Percentiles rank a stretch among this genome's conserved stretches.
Conservation (phyloP, 1,284 basidiomycete species). For the Tilletia setariae region DNA sequence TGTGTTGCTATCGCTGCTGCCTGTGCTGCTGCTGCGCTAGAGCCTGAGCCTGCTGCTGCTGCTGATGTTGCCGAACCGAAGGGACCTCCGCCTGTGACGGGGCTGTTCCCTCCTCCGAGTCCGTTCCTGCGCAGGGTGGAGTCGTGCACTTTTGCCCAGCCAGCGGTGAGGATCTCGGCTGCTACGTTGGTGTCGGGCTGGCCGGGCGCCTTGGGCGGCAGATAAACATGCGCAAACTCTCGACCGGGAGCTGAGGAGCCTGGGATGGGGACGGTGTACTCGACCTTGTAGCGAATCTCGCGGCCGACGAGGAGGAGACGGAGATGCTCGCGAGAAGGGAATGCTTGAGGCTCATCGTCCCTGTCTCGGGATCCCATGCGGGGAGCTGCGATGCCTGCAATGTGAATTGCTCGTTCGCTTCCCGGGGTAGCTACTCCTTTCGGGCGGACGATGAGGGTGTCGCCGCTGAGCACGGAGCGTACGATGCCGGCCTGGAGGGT, state of each 20-base stretch:
- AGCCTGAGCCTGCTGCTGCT: not conserved
- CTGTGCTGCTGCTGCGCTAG: not conserved
- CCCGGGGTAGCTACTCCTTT: conserved; percentile 39
- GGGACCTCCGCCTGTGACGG: not conserved
- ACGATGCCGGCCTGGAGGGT: conserved; percentile 48
- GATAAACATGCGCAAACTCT: conserved; percentile 45
- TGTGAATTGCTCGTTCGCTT: conserved; percentile 39
- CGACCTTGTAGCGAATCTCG: conserved; percentile 73
- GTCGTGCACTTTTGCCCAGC: conserved; percentile 91
- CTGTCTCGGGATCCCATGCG: conserved; percentile 44
- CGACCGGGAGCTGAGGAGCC: conserved; percentile 14
- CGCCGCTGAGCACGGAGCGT: conserved; percentile 41
- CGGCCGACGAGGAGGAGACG: conserved; percentile 81
- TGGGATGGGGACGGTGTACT: conserved; percentile 65
- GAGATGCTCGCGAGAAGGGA: conserved; percentile 86
- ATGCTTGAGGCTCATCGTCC: conserved; percentile 69
- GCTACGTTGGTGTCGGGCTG: conserved; percentile 56
- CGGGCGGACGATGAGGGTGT: conserved; percentile 46
- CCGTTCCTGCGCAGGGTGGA: conserved; percentile 58
- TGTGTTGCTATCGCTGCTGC: not conserved
- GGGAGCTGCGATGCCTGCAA: conserved; percentile 48
- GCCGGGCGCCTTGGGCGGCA: conserved; percentile 42
- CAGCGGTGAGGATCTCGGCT: conserved; percentile 73
- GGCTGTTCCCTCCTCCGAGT: not conserved
- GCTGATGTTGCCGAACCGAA: not conserved